These are phyloP conservation scores for Mycogone perniciosa DNA, from an alignment of 2,329 filamentous ascomycete species.

Conservation along the genomic window DNA sequence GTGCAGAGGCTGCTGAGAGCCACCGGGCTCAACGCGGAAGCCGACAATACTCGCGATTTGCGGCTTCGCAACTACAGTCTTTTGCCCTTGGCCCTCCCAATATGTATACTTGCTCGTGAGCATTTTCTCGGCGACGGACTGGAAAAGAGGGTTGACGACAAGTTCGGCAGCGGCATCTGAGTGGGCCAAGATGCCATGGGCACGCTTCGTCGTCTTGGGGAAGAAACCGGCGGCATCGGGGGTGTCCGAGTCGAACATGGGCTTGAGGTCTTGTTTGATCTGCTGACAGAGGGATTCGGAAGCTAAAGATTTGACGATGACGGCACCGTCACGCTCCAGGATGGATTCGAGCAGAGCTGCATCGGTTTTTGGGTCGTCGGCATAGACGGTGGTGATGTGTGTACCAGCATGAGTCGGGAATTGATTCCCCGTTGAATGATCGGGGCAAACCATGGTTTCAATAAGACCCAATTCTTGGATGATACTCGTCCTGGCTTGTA, in stretches of 20 bases:
- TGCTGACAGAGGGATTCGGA: constrained; percentile 25
- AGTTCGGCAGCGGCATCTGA: constrained; percentile 34
- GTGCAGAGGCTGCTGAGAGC: constrained; percentile 32
- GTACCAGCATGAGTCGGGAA: constrained; percentile 21
- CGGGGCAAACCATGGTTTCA: constrained; percentile 8
- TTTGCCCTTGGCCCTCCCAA: constrained; percentile 28
- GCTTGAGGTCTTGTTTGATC: constrained; percentile 32
- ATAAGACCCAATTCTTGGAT: background rate
- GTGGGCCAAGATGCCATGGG: constrained; percentile 31
- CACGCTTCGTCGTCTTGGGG: constrained; percentile 32
- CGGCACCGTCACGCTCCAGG: constrained; percentile 28
- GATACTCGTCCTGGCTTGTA: background rate
- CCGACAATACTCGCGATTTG: constrained; percentile 31
- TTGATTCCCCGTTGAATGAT: constrained; percentile 5
- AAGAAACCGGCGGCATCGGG: constrained; percentile 35
- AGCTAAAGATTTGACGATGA: constrained; percentile 32
- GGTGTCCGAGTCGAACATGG: constrained; percentile 30
- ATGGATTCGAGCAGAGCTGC: constrained; percentile 17
- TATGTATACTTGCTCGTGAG: constrained; percentile 31
- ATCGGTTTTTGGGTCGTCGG: constrained; percentile 17
- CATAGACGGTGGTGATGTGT: constrained; percentile 15
- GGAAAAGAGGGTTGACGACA: constrained; percentile 29
- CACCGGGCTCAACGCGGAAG: constrained; percentile 34
- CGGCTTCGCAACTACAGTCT: constrained; percentile 29
- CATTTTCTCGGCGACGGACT: constrained; percentile 27